A percentile compares a stretch with the other conserved stretches of the same genome.
Evolutionary conservation across 2,329 filamentous ascomycete genomes (phyloP).

Genomic region (Diplodia intermedia): DNA sequence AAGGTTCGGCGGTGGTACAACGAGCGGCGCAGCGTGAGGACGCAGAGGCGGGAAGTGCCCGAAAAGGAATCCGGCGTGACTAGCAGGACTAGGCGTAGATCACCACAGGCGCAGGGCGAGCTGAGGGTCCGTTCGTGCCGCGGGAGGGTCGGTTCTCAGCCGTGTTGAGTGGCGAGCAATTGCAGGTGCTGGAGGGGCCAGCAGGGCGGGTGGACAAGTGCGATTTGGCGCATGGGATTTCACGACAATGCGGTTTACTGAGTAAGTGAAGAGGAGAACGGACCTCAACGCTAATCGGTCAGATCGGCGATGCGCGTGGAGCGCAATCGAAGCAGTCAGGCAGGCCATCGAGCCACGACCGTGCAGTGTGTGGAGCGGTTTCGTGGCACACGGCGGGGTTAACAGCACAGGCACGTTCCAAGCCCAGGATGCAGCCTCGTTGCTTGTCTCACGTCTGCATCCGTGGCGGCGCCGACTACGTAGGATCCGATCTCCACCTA

Average conservation of each 20-base stretch:
- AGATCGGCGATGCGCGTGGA: conserved; percentile 29
- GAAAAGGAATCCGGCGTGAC: neutral
- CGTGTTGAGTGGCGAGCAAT: neutral
- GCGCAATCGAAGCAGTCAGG: conserved; percentile 15
- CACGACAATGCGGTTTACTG: conserved; percentile 20
- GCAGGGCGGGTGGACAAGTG: neutral
- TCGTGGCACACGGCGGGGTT: neutral
- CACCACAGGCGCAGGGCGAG: neutral
- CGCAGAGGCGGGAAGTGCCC: conserved; percentile 1
- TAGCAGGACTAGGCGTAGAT: neutral
- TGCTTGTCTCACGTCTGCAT: neutral
- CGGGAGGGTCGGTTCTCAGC: too few relatives aligned
- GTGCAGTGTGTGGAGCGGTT: conserved; percentile 13
- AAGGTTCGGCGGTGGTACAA: conserved; percentile 3
- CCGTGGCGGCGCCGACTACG: neutral
- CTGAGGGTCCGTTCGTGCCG: neutral
- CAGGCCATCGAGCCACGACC: neutral
- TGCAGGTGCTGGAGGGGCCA: neutral
- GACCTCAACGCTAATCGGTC: conserved; percentile 1
- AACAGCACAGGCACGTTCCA: neutral
- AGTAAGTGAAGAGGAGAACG: conserved; percentile 9
- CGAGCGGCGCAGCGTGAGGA: neutral
- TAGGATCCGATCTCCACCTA: neutral
- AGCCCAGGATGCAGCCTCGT: neutral
- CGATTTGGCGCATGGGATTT: conserved; percentile 23